phyloP scores from a whole-genome alignment of 495 filamentous ascomycete species.

The Neurospora tetraspora region DNA sequence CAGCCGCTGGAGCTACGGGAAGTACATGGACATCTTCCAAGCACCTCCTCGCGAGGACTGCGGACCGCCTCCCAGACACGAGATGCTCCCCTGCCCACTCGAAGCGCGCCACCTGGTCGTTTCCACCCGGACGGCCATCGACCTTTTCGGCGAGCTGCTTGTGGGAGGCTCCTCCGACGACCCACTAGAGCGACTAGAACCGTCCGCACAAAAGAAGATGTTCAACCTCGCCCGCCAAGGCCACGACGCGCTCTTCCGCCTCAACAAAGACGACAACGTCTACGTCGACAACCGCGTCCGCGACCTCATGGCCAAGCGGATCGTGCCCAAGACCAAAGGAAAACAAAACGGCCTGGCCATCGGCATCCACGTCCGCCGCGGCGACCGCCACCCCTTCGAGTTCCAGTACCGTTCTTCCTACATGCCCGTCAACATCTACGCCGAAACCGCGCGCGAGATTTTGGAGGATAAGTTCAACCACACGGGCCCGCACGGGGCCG shows the following conservation, averaged over 20 bases:
- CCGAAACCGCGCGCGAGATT: conserved; percentile 34
- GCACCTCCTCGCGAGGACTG: conserved; percentile 47
- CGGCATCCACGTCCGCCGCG: conserved; percentile 63
- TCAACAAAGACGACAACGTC: conserved; percentile 43
- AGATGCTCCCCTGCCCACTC: conserved; percentile 62
- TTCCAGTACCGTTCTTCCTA: conserved; percentile 57
- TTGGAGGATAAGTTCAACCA: conserved; percentile 27
- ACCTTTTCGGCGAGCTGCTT: conserved; percentile 41
- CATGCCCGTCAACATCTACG: conserved; percentile 54
- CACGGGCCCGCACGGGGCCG: conserved; percentile 21
- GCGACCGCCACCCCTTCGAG: conserved; percentile 58
- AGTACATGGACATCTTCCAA: conserved; percentile 56
- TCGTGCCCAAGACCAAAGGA: conserved; percentile 25
- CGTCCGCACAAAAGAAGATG: conserved; percentile 28
- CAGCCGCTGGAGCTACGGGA: conserved; percentile 64
- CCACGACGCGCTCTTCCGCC: conserved; percentile 54
- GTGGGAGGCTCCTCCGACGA: conserved; percentile 44
- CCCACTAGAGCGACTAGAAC: conserved; percentile 29
- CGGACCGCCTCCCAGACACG: conserved; percentile 47
- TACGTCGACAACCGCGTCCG: conserved; percentile 44
- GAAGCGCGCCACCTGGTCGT: conserved; percentile 56
- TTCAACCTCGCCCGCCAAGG: conserved; percentile 52
- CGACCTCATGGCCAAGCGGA: conserved; percentile 36
- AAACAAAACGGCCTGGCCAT: conserved; percentile 37
- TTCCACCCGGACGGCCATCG: conserved; percentile 48